phyloP scores from a whole-genome alignment of 1,284 basidiomycete species.

The Chalciporus sp. region DNA sequence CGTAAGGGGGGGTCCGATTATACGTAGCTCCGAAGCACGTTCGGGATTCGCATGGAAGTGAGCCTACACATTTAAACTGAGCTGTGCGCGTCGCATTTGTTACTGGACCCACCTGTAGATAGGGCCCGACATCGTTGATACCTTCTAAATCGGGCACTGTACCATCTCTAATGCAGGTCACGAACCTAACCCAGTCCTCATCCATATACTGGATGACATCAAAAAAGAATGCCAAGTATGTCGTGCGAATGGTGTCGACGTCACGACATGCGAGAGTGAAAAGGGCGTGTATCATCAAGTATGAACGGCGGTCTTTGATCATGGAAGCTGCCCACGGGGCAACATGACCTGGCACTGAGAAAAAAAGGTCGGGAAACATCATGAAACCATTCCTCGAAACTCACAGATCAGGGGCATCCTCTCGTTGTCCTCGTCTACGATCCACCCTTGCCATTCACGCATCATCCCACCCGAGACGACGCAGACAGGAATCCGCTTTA shows the following conservation, averaged over 20 bases:
- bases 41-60: conserved; percentile 6
- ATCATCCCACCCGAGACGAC: background rate
- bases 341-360: background rate
- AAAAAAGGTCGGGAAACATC: background rate
- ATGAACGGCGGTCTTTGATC: conserved; percentile 5
- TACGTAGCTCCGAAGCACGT: conserved; percentile 11
- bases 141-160: conserved; percentile 13
- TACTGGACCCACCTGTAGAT: conserved; percentile 8
- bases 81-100: background rate
- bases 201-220: conserved; percentile 14
- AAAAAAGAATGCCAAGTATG: conserved; percentile 5
- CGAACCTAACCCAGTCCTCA: conserved; percentile 12
- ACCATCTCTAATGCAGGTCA: conserved; percentile 11
- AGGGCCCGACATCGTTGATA: conserved; percentile 1
- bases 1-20: conserved; percentile 12
- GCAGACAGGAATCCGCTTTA: background rate
- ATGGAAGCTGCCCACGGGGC: background rate
- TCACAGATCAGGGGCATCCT: background rate
- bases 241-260: conserved; percentile 1
- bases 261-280: conserved; percentile 12
- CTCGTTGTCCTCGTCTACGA: background rate
- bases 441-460: background rate
- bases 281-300: conserved; percentile 13
- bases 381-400: background rate
- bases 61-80: background rate